phyloP scores from a whole-genome alignment of 2,329 filamentous ascomycete species.

The Biscogniauxia sp. region DNA sequence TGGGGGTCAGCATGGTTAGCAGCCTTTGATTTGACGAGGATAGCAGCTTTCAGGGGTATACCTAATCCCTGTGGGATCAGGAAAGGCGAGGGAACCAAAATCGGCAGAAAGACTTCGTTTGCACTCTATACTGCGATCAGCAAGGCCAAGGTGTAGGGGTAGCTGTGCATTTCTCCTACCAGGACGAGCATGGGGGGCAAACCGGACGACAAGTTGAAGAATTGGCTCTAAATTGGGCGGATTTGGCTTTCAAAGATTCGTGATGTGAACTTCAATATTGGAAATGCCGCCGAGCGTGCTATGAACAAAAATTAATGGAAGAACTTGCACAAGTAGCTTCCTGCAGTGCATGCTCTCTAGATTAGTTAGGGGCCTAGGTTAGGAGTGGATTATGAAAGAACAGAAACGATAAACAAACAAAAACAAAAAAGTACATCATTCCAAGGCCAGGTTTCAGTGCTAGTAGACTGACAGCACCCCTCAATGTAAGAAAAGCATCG shows the following conservation, averaged over 20 bases:
- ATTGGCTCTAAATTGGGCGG: slow-evolving; percentile 41
- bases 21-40: no score
- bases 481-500: no score
- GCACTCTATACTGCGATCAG: slow-evolving; percentile 42
- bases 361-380: no score
- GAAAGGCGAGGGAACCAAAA: no score
- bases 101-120: slow-evolving; percentile 34
- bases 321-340: slow-evolving; percentile 38
- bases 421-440: not conserved
- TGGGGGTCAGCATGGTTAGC: no score
- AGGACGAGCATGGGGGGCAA: slow-evolving; percentile 34
- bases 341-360: slow-evolving; percentile 18
- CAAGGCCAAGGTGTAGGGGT: slow-evolving; percentile 37
- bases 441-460: no score
- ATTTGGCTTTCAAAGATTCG: slow-evolving; percentile 45
- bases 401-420: not conserved
- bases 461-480: no score
- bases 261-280: slow-evolving; percentile 51
- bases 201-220: slow-evolving; percentile 42
- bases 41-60: no score
- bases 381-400: slow-evolving; percentile 5
- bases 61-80: no score
- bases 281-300: slow-evolving; percentile 42
- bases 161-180: slow-evolving; percentile 38
- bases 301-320: slow-evolving; percentile 52